Evolutionary conservation across 2,329 filamentous ascomycete species (phyloP).

Genomic region (Pseudogymnoascus sp.): DNA sequence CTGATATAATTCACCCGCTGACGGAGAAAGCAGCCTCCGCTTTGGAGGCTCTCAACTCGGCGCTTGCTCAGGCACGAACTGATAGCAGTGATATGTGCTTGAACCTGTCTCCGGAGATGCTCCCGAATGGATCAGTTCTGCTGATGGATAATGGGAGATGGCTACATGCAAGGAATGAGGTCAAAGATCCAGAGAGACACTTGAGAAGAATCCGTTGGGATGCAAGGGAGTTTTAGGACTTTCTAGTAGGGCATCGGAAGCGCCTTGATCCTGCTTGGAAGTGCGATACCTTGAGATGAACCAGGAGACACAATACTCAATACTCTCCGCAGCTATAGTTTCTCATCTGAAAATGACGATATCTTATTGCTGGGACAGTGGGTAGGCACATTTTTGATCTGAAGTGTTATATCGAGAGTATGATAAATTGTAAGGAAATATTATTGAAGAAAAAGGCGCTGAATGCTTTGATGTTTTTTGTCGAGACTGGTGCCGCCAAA

Average conservation of each 20-base stretch:
- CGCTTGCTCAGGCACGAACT: constrained; percentile 17
- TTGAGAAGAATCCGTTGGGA: constrained; percentile 31
- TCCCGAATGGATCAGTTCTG: constrained; percentile 28
- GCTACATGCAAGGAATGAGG: constrained; percentile 30
- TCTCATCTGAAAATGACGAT: background rate
- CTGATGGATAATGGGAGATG: constrained; percentile 31
- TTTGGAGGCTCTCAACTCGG: constrained; percentile 25
- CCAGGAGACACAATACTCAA: no score
- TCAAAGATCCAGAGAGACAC: constrained; percentile 31
- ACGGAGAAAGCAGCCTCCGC: constrained; percentile 23
- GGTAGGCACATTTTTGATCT: no score
- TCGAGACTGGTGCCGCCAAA: no score
- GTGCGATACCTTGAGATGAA: no score
- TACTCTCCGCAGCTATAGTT: background rate
- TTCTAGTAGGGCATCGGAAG: background rate
- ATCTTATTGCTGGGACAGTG: no score
- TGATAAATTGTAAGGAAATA: no score
- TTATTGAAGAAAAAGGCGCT: no score
- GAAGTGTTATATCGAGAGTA: no score
- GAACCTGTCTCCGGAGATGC: constrained; percentile 21
- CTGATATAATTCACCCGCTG: constrained; percentile 27
- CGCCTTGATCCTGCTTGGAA: background rate
- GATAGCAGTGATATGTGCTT: constrained; percentile 15
- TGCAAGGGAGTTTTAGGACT: constrained; percentile 21
- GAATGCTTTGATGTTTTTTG: no score